phyloP scores from a whole-genome alignment of 768 basidiomycete genomes.

The Lactarius hengduanensis region DNA sequence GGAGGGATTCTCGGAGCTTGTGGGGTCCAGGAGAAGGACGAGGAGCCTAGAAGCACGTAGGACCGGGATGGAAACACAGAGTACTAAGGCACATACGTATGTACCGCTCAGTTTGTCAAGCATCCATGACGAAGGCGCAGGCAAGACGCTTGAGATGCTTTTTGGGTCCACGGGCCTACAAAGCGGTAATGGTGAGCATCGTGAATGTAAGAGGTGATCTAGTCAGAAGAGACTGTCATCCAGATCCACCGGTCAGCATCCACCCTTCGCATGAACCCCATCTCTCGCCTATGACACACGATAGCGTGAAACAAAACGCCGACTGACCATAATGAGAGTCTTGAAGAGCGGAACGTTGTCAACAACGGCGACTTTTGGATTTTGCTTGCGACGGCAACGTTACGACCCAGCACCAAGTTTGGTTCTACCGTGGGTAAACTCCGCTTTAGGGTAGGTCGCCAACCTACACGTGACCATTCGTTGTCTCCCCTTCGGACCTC shows the following conservation, averaged over 20 bases:
- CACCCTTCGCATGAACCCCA: conserved; percentile 30
- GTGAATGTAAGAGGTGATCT: conserved; percentile 14
- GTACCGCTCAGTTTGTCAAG: conserved; percentile 97
- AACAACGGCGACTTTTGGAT: conserved; percentile 34
- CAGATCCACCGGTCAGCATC: conserved; percentile 33
- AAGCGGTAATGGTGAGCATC: conserved; percentile 31
- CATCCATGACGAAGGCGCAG: conserved; percentile 99
- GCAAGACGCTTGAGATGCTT: conserved; percentile 98
- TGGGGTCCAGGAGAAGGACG: conserved; percentile 98
- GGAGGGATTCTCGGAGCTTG: conserved; percentile 97
- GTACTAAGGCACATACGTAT: conserved; percentile 58
- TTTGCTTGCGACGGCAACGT: conserved; percentile 20
- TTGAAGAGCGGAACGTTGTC: conserved; percentile 38
- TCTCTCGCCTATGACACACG: conserved; percentile 4
- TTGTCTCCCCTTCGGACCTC: not conserved
- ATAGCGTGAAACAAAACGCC: conserved; percentile 6
- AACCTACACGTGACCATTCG: conserved; percentile 13
- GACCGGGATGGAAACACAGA: not conserved
- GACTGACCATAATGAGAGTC: conserved; percentile 41
- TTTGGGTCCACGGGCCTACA: conserved; percentile 94
- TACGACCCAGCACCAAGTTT: conserved; percentile 20
- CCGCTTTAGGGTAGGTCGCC: conserved; percentile 19
- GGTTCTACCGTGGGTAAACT: conserved; percentile 21
- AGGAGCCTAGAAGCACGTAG: conserved; percentile 60
- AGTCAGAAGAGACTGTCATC: conserved; percentile 32